phyloP scores from a whole-genome alignment of 805 yeast genomes.

The Cyberlindnera euphorbiae region DNA sequence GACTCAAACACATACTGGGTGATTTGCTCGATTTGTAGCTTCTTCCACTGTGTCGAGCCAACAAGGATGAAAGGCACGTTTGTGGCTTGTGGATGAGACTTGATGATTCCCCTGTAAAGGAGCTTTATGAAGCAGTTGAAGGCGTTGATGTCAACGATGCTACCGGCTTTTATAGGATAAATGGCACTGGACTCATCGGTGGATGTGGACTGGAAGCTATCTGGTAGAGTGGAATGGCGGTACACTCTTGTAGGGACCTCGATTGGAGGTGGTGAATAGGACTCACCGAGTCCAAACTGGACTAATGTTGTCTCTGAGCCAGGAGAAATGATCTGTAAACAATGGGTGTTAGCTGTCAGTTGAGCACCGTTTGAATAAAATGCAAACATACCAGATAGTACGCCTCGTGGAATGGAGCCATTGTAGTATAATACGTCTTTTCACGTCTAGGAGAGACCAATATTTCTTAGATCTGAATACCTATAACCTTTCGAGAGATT shows the following conservation, averaged over 20 bases:
- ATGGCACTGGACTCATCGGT: conserved; percentile 39
- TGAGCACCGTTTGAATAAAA: too few relatives aligned
- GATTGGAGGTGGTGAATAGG: conserved; percentile 69
- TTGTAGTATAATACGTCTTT: conserved; percentile 1
- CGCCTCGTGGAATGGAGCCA: conserved; percentile 30
- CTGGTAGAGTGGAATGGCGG: conserved; percentile 33
- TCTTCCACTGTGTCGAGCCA: conserved; percentile 66
- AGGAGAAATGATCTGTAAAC: conserved; percentile 57
- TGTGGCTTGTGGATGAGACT: conserved; percentile 26
- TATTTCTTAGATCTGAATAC: too few relatives aligned
- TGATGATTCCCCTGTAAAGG: conserved; percentile 42
- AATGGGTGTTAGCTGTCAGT: conserved; percentile 10
- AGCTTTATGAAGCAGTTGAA: conserved; percentile 54
- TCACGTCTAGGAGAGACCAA: too few relatives aligned
- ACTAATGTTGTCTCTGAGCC: conserved; percentile 74
- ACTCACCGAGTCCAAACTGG: conserved; percentile 72
- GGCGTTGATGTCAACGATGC: conserved; percentile 64
- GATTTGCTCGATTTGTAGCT: conserved; percentile 58
- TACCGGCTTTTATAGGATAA: conserved; percentile 60
- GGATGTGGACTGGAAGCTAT: conserved; percentile 28
- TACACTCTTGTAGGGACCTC: conserved; percentile 77
- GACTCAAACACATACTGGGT: conserved; percentile 74
- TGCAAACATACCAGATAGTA: conserved; percentile 20
- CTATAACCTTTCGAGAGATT: too few relatives aligned
- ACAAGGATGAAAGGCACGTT: conserved; percentile 70